These are phyloP conservation scores for Colletotrichum theobromicola DNA, from an alignment of 2,329 filamentous ascomycete species.

Conservation along the genomic window DNA sequence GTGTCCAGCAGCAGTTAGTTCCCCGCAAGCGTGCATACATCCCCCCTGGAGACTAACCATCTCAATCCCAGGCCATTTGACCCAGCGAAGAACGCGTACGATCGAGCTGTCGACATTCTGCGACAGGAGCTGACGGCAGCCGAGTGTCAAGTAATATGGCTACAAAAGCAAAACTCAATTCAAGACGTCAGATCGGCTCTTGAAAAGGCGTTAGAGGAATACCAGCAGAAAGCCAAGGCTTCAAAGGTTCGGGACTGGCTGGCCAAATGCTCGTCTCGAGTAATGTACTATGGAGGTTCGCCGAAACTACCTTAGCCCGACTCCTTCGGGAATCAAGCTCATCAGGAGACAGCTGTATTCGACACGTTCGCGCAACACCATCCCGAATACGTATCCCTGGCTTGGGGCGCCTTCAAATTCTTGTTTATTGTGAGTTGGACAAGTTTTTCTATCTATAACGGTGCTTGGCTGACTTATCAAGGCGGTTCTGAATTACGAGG, in stretches of 20 bases:
- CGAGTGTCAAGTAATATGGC: accelerated
- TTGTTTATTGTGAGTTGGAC: accelerated
- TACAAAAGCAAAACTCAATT: accelerated
- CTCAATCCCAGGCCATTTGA: accelerated
- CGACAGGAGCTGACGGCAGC: neutral
- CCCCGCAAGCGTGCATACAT: accelerated
- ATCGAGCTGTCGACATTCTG: accelerated
- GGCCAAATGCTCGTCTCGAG: neutral
- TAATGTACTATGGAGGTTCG: neutral
- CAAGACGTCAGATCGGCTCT: neutral
- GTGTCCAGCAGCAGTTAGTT: neutral
- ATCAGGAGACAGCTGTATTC: accelerated
- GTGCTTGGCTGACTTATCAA: neutral
- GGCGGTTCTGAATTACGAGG: neutral
- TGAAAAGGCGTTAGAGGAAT: neutral
- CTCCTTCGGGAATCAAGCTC: accelerated
- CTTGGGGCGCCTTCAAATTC: neutral
- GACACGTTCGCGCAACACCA: neutral
- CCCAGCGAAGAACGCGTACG: accelerated
- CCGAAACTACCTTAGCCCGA: accelerated
- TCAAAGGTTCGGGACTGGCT: accelerated
- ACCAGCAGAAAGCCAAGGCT: accelerated
- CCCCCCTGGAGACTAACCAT: accelerated
- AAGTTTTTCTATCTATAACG: accelerated
- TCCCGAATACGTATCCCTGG: neutral